Evolutionary conservation across 2,329 filamentous ascomycete genomes (phyloP).

Genomic region (Plenodomus tracheiphilus): DNA sequence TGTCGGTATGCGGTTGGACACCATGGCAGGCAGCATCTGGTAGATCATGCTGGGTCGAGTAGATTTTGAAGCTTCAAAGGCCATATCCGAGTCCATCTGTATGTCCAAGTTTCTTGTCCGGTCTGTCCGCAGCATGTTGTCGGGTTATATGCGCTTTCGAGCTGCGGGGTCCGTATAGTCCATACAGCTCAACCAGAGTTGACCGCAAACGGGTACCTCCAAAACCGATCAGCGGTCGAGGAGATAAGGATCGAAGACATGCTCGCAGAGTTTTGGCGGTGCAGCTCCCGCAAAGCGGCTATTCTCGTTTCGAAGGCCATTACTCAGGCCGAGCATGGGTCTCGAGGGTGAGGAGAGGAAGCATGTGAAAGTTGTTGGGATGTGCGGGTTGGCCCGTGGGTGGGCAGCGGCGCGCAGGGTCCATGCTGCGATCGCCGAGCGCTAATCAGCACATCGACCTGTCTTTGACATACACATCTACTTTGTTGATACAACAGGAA

Average conservation of each 20-base stretch:
- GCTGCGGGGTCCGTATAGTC: neutral
- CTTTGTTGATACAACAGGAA: too few relatives aligned
- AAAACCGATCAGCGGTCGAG: neutral
- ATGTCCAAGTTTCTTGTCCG: constrained; percentile 1
- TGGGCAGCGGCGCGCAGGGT: neutral
- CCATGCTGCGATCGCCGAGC: neutral
- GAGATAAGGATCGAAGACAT: constrained; percentile 1
- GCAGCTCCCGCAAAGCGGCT: constrained; percentile 12
- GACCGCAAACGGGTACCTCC: constrained; percentile 10
- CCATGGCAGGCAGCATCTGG: constrained; percentile 57
- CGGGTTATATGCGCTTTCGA: neutral
- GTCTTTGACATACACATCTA: neutral
- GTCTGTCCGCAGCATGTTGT: constrained; percentile 7
- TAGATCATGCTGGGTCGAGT: constrained; percentile 53
- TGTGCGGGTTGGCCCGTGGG: neutral
- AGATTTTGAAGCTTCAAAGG: constrained; percentile 15
- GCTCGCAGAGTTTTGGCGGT: neutral
- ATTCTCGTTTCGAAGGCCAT: constrained; percentile 15
- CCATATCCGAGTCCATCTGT: constrained; percentile 8
- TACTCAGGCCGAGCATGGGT: constrained; percentile 11
- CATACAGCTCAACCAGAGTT: neutral
- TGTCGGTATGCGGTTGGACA: constrained; percentile 57
- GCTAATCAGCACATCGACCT: neutral
- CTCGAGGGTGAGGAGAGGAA: constrained; percentile 3
- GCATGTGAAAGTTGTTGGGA: constrained; percentile 31